A percentile compares a stretch with the other conserved stretches of the same genome.
Evolutionary conservation across 805 yeast species (phyloP).

Genomic region (Cyberlindnera samutprakarnensis): DNA sequence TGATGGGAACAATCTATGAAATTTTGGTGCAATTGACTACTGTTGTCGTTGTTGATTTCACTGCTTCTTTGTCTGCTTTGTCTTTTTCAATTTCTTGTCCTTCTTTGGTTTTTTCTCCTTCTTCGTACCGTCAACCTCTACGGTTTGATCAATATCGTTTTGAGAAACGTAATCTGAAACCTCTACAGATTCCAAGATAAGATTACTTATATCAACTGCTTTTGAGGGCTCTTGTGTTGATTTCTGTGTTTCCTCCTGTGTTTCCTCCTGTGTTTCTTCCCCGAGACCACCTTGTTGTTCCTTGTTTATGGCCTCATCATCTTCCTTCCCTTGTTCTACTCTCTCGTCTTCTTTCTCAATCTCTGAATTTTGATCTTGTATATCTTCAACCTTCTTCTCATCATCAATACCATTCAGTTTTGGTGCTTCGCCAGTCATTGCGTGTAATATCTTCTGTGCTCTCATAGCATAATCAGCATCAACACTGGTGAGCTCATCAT

Average conservation of each 20-base stretch:
- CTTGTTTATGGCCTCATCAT: not conserved
- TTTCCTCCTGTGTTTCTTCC: not conserved
- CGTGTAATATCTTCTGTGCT: conserved; percentile 18
- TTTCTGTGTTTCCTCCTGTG: conserved; percentile 1
- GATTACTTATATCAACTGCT: conserved; percentile 16
- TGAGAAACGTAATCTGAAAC: conserved; percentile 27
- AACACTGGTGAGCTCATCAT: conserved; percentile 17
- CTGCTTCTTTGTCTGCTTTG: conserved; percentile 10
- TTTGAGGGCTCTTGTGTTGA: conserved; percentile 4
- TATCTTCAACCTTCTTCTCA: conserved; percentile 5
- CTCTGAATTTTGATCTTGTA: not conserved
- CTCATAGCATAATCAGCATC: conserved; percentile 22
- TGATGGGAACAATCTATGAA: too few species aligned
- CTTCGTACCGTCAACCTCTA: conserved; percentile 2
- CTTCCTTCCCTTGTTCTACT: not conserved
- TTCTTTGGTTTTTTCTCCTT: conserved; percentile 9
- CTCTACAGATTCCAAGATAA: conserved; percentile 37
- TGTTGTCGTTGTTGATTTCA: too few species aligned
- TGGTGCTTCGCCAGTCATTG: conserved; percentile 13
- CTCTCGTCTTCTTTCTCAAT: not conserved
- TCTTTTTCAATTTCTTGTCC: conserved; percentile 11
- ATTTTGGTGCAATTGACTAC: too few species aligned
- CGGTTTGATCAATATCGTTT: conserved; percentile 6
- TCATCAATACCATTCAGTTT: conserved; percentile 17
- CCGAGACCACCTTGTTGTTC: too few species aligned